Evolutionary conservation across 2,329 filamentous ascomycete species (phyloP), one percentile per base, ranked within the genome.

Genomic region (Paracoccidioides brasiliensis): DNA sequence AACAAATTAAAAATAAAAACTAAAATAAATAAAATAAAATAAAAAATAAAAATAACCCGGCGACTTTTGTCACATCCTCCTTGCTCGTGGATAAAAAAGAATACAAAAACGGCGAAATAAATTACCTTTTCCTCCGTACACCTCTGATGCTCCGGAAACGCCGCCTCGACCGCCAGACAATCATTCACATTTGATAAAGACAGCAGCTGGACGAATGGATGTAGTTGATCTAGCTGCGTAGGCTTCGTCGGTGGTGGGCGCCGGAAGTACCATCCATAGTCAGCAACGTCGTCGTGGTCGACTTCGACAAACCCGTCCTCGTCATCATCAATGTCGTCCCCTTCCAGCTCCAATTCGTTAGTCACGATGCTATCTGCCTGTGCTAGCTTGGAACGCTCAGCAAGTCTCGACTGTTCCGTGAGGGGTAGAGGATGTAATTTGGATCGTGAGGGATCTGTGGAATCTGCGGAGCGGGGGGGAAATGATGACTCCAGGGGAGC

Each of bases 191-290:
- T 71, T 10, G 73, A 72, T 48, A 69, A 60, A 43, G 81, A 87
- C 52, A 96, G 77, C 33, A 86, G 80, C 53, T 87, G 82, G n/a
- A 86, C 79, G 64, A 86, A 85, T 32, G 88, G 83, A 64, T 87
- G 80, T 64, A 88, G 80, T 52, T 80, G 76, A 63, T 84, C 83
- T 8, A 73, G 60, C 55, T 67, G 66, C 30, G 60, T 56, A 28
- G 45, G 52, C 35, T 55, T 67, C 65, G 54, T 46, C 10, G 67
- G 67, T n/a, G 64, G 63, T 15, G 68, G 67, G 48, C 69, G 69
- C 42, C 70, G 70, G 59, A 73, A 71, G 63, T 69, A 72, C 62
- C 70, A 72, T 48, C 70, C 66, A 56, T 64, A 69, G 56, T 73
- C 70, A 28, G 64, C 68, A 22, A 66, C 61, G 60, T 73, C 71